A percentile compares a stretch with the other conserved stretches of the same genome.
Conservation (phyloP, 164 flowering plant species). For the Tetrastigma voinierianum region DNA sequence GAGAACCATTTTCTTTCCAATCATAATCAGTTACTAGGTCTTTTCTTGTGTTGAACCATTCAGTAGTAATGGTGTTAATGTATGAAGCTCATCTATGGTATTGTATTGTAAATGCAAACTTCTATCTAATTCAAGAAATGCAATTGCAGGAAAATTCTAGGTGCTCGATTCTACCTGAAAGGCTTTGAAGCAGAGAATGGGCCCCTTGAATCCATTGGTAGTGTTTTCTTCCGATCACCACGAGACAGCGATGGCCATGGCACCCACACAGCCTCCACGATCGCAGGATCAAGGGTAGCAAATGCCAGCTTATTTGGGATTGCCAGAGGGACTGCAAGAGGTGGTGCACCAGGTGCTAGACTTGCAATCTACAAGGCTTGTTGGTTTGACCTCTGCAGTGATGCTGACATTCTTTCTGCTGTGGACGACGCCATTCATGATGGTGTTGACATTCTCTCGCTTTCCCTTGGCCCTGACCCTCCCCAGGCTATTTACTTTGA, state of each 20-base stretch:
- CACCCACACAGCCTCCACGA: conserved; percentile 48
- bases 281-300: conserved; percentile 40
- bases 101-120: neutral
- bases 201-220: conserved; percentile 11
- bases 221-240: conserved; percentile 15
- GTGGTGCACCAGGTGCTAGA: conserved; percentile 58
- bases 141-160: conserved; percentile 42
- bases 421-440: conserved; percentile 54
- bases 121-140: neutral
- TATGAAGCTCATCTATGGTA: neutral
- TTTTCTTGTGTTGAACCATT: neutral
- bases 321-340: conserved; percentile 50
- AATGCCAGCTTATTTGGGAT: conserved; percentile 40
- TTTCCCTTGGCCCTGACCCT: conserved; percentile 37
- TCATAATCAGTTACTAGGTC: too few relatives aligned
- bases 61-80: neutral
- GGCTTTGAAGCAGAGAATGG: conserved; percentile 31
- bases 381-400: conserved; percentile 33
- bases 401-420: conserved; percentile 45
- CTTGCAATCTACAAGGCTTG: conserved; percentile 59
- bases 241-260: conserved; percentile 33
- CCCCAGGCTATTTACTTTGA: conserved; percentile 28
- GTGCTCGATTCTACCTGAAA: conserved; percentile 37
- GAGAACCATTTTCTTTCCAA: too few relatives aligned
- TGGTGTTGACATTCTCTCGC: conserved; percentile 54